These are phyloP conservation scores for Venturia asperata DNA, from an alignment of 2,329 filamentous ascomycete species.

Conservation along the genomic window DNA sequence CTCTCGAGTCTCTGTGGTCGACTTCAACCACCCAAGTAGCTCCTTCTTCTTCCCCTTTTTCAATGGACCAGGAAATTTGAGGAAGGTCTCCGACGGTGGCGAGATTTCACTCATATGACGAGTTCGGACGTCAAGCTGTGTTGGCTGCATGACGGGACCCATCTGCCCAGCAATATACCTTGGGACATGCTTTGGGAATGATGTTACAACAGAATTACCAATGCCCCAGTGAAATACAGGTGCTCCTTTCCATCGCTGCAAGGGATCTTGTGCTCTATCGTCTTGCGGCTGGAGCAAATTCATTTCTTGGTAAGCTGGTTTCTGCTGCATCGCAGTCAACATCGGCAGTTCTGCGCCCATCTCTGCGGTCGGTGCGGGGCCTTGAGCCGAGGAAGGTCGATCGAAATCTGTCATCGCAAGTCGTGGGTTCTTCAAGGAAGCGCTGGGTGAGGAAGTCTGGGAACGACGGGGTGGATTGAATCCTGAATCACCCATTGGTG, in stretches of 20 bases:
- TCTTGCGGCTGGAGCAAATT: conserved; percentile 51
- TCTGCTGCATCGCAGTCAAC: conserved; percentile 41
- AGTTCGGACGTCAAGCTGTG: conserved; percentile 74
- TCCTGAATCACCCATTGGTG: conserved; percentile 4
- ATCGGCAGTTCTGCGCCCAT: neutral
- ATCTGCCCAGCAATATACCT: conserved; percentile 71
- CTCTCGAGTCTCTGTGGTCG: conserved; percentile 69
- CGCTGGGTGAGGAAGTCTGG: conserved; percentile 54
- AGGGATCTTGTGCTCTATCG: conserved; percentile 58
- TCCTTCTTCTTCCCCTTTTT: conserved; percentile 98
- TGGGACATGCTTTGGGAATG: conserved; percentile 82
- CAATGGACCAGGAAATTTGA: conserved; percentile 83
- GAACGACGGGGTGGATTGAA: conserved; percentile 42
- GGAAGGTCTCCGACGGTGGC: conserved; percentile 60
- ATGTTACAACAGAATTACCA: conserved; percentile 72
- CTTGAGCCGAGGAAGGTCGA: conserved; percentile 18
- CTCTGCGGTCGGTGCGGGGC: neutral
- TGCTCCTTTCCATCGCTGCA: conserved; percentile 84
- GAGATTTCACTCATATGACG: conserved; percentile 66
- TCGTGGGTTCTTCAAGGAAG: conserved; percentile 43
- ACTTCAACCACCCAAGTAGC: conserved; percentile 67
- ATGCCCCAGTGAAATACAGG: conserved; percentile 85
- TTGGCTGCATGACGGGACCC: conserved; percentile 71
- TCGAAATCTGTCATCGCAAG: conserved; percentile 27
- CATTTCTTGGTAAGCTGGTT: conserved; percentile 44